Base-by-base conservation (phyloP, 805 yeast species). In the Kluyveromyces starmeri region DNA sequence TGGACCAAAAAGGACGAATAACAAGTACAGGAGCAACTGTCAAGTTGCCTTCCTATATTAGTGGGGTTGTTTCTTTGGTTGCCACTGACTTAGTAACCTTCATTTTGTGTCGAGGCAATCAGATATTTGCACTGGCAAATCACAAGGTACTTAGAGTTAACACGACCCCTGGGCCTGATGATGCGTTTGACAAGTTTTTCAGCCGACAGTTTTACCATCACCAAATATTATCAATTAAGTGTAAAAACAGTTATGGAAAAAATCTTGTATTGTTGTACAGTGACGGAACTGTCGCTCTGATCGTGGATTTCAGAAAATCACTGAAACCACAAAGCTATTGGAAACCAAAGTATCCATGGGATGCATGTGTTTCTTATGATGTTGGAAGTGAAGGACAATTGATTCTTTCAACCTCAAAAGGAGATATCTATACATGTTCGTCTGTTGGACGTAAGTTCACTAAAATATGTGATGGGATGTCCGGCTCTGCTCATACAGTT, bases 61-160 rank as follows among this genome's bases (percentile, higher is more conserved):
- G 36, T 6, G 36, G 58, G 0, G 73, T 83, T 20, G 68, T 66
- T 37, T 67, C 67, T 24, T 78, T 79, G 0, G 57, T 69, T 15
- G 78, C 86, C 2, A 71, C 79, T 7, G 94, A 85, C 30, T 62
- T 65, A 31, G 75, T 78, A 18, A 85, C 95, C 0, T 65, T 83
- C 27, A 72, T 85, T 2, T 65, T 80, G 5, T 68, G 78, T 2
- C 62, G 52, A 5, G 62, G 61, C 7, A 71, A 77, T 41, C 84
- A 76, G 34, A 67, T 86, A 10, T 81, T 76, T 48, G 67, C 81
- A 1, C 72, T 76, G 41, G 60, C 66, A 39, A 72, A 73, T 39
- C 71, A 72, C 10, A 74, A 70, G 34, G 79, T 77, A 42, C 64
- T 71, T 25, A 72, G 71, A 35, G 61, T 76, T 43, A 70, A 38